Evolutionary conservation across 1,284 basidiomycete species (phyloP).

Genomic region (Fomitopsis pinicola): DNA sequence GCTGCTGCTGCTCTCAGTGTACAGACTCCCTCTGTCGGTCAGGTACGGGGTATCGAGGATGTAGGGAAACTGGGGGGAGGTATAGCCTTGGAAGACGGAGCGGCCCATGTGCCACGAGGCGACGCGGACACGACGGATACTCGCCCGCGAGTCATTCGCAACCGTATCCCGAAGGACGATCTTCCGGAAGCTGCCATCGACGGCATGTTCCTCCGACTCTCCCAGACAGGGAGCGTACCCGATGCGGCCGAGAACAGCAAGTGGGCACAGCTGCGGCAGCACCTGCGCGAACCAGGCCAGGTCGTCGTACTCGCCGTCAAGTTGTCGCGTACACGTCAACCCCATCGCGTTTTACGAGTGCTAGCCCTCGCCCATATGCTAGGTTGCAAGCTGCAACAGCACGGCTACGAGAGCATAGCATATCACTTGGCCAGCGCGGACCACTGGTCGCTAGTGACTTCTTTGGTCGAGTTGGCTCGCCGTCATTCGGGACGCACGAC

Average conservation of each 20-base stretch:
- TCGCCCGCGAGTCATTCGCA: background rate
- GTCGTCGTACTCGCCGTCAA: slow-evolving; percentile 39
- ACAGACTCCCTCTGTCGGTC: background rate
- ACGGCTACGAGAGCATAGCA: slow-evolving; percentile 54
- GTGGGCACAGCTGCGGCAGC: slow-evolving; percentile 18
- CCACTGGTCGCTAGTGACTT: slow-evolving; percentile 48
- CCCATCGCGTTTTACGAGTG: slow-evolving; percentile 37
- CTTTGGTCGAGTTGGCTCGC: slow-evolving; percentile 42
- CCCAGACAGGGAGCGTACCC: background rate
- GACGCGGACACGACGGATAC: background rate
- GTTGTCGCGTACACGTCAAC: slow-evolving; percentile 37
- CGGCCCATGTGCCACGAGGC: background rate
- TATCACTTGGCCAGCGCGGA: slow-evolving; percentile 40
- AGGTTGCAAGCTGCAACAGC: slow-evolving; percentile 45
- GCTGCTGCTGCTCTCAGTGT: slow-evolving; percentile 16
- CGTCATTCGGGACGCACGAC: slow-evolving; percentile 44
- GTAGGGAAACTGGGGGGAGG: background rate
- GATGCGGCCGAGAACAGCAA: background rate
- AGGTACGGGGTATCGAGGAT: background rate
- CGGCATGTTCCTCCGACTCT: slow-evolving; percentile 5
- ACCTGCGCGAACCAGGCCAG: slow-evolving; percentile 33
- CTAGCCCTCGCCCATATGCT: slow-evolving; percentile 45
- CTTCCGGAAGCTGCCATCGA: slow-evolving; percentile 7
- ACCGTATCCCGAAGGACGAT: background rate
- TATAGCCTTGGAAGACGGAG: background rate